Percentiles rank a stretch among this genome's conserved stretches.
Conservation (phyloP, 345 rosid genomes). For the Ceriops decandra region DNA sequence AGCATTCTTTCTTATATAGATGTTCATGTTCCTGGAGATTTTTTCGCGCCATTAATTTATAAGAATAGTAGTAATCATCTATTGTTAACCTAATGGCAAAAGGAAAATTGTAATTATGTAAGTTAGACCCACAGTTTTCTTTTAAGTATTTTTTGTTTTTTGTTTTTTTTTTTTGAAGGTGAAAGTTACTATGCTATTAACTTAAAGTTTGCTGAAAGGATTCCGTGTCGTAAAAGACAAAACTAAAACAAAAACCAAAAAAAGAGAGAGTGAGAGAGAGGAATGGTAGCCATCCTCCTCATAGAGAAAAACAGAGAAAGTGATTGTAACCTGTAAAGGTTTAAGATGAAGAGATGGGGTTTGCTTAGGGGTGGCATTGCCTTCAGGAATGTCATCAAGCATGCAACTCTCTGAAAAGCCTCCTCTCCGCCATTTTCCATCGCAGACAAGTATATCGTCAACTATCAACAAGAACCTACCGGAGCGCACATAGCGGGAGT, state of each 20-base stretch:
- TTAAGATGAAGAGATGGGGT: not conserved
- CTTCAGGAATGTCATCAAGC: not conserved
- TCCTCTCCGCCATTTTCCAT: not conserved
- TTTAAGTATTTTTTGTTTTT: too few species aligned
- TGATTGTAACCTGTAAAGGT: not conserved
- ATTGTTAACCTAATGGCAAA: too few species aligned
- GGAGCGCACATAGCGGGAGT: not conserved
- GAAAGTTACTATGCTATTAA: too few species aligned
- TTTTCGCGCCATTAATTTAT: not conserved
- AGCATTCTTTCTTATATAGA: not conserved
- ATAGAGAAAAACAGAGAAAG: not conserved
- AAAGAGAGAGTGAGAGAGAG: not conserved
- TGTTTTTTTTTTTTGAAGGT: too few species aligned
- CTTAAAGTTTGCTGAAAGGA: too few species aligned
- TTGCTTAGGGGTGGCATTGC: not conserved
- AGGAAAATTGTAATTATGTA: too few species aligned
- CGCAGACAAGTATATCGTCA: not conserved
- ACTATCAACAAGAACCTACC: not conserved
- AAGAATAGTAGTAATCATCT: not conserved
- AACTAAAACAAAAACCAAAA: too few species aligned
- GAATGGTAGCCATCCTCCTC: not conserved
- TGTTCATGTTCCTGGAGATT: not conserved
- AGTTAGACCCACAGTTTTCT: too few species aligned
- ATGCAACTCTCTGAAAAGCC: slow-evolving; percentile 10
- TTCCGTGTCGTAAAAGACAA: too few species aligned